Base-by-base conservation (phyloP, 73 alveolate species). In the Uronychia binucleata region DNA sequence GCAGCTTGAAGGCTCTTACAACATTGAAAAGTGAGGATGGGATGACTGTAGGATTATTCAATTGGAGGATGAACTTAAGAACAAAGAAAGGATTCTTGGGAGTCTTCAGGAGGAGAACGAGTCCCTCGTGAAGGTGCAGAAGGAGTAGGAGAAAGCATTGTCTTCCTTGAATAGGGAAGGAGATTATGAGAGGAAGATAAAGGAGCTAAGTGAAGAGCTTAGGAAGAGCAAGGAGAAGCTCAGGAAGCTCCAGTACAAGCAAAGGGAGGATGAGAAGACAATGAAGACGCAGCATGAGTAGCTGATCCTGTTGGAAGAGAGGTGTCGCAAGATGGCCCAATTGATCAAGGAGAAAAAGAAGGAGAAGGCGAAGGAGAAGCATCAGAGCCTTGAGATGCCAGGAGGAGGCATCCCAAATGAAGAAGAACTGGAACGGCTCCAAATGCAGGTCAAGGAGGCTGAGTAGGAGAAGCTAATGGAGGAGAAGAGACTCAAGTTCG, bases 31-130 rank as follows among this genome's bases (percentile, higher is more conserved):
- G 90, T 81, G 59, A 58, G 31, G 13, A 28, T 59, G 8, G 26
- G 30, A 13, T 31, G 25, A 58, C 27, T 58, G 26, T 57, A 81
- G 88, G 31, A 90, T 90, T 30, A 90, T 90, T 34, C 83, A 85
- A 30, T 86, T 90, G n/a, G 95, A 90, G 59, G 92, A 90, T 58
- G 95, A 90, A 85, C 82, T 90, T 58, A 90, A 90, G 67, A 85
- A 90, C 77, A 90, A 90, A 76, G 93, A 90, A 77, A 32, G 95
- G 32, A 90, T 90, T 28, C 90, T 90, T 59, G 74, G 57, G 31
- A 88, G 85, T 30, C 85, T 90, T 28, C 82, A 90, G 34, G 90
- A 85, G 25, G 95, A 90, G 32, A 90, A 90, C 34, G 92, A 85
- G 28, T 59, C 90, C 26, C 87, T 90, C 1, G 31, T 80, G 78